phyloP scores from a whole-genome alignment of 768 basidiomycete genomes.

The Termitomyces sp. region DNA sequence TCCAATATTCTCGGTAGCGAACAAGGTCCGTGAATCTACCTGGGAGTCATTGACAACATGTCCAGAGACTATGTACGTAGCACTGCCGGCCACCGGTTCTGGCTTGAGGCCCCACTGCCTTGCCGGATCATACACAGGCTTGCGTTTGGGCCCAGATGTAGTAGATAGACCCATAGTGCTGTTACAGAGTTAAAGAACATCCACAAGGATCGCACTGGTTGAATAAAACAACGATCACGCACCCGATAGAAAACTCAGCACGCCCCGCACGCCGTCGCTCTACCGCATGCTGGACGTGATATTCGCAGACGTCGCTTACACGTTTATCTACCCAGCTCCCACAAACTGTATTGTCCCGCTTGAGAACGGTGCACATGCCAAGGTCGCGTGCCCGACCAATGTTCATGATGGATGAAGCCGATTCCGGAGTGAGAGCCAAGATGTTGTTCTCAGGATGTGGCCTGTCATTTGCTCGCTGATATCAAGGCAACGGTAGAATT shows the following conservation, averaged over 20 bases:
- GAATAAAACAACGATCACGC: conserved; percentile 17
- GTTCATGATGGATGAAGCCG: conserved; percentile 71
- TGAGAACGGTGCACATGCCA: conserved; percentile 74
- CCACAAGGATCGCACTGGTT: not conserved
- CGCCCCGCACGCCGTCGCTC: conserved; percentile 66
- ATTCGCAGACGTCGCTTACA: conserved; percentile 84
- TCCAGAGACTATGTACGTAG: conserved; percentile 80
- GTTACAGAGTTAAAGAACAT: not conserved
- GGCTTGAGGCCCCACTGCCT: conserved; percentile 77
- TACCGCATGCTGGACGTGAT: conserved; percentile 80
- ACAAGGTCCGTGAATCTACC: conserved; percentile 36
- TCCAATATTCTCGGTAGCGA: conserved; percentile 66
- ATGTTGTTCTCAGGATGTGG: conserved; percentile 80
- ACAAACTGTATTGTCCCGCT: conserved; percentile 77
- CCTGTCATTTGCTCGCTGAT: conserved; percentile 40
- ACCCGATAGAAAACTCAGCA: conserved; percentile 86
- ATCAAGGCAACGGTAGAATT: not conserved
- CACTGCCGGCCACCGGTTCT: conserved; percentile 25
- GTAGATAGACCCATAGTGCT: conserved; percentile 74
- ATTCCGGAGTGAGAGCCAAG: conserved; percentile 83
- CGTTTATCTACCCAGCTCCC: conserved; percentile 91
- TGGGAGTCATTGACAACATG: conserved; percentile 56
- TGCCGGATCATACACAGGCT: conserved; percentile 56
- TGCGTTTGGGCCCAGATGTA: conserved; percentile 42
- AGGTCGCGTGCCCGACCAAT: conserved; percentile 86